phyloP scores from a whole-genome alignment of 2,329 filamentous ascomycete genomes.

The Tolypocladium sp. region DNA sequence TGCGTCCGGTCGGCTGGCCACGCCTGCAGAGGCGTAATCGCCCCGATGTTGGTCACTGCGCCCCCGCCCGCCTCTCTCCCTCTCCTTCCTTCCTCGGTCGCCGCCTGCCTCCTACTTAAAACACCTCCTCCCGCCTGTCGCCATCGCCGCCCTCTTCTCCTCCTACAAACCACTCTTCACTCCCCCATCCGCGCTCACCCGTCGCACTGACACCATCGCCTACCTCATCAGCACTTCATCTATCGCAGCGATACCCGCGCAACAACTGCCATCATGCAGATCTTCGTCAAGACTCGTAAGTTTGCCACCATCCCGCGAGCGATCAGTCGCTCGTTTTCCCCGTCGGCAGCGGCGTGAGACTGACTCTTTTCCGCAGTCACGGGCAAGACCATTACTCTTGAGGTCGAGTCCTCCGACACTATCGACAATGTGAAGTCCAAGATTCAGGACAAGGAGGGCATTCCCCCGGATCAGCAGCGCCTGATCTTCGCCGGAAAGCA shows the following conservation, averaged over 20 bases:
- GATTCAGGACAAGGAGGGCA: slow-evolving; percentile 98
- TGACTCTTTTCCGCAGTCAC: slow-evolving; percentile 5
- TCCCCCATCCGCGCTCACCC: slow-evolving; percentile 4
- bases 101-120: slow-evolving; percentile 21
- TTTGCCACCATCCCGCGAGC: slow-evolving; percentile 25
- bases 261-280: slow-evolving; percentile 65
- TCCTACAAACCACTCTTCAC: slow-evolving; percentile 8
- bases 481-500: slow-evolving; percentile 96
- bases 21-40: slow-evolving; percentile 11
- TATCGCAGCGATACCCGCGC: slow-evolving; percentile 12
- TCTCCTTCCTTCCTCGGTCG: slow-evolving; percentile 2
- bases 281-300: slow-evolving; percentile 95
- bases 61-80: slow-evolving; percentile 15
- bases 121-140: slow-evolving; percentile 13
- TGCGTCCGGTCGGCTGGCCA: slow-evolving; percentile 11
- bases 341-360: not conserved
- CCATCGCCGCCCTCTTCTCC: slow-evolving; percentile 4
- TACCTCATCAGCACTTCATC: slow-evolving; percentile 9
- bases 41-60: slow-evolving; percentile 17
- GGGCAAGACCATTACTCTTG: slow-evolving; percentile 26
- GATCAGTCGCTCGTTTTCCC: not conserved
- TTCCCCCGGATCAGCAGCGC: slow-evolving; percentile 92
- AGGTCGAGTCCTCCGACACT: slow-evolving; percentile 84
- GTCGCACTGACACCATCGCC: slow-evolving; percentile 3
- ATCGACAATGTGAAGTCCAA: slow-evolving; percentile 98